Percentiles rank a stretch among this genome's conserved stretches.
Evolutionary conservation across 768 basidiomycete species (phyloP).

Genomic region (Mycena indigotica): DNA sequence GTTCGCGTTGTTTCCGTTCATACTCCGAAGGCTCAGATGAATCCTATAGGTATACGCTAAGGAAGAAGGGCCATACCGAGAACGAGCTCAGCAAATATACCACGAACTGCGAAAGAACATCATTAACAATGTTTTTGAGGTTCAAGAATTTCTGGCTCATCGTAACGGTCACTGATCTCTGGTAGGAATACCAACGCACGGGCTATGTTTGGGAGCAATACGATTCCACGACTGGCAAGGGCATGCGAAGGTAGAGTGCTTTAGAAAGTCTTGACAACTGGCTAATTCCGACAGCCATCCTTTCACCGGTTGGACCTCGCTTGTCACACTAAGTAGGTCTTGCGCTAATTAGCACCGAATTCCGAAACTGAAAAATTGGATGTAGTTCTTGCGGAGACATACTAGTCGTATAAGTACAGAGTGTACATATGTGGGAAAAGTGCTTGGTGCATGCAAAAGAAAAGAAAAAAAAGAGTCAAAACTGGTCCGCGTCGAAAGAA

Average conservation of each 20-base stretch:
- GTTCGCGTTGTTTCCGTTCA: constrained; percentile 39
- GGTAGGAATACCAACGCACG: constrained; percentile 86
- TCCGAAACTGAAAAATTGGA: background rate
- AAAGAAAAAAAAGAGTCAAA: constrained; percentile 30
- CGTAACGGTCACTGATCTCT: background rate
- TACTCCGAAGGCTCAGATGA: background rate
- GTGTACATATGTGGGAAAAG: constrained; percentile 15
- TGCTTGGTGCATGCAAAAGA: constrained; percentile 16
- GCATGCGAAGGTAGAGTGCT: constrained; percentile 83
- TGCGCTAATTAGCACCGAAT: background rate
- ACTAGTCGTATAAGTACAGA: constrained; percentile 24
- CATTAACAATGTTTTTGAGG: constrained; percentile 77
- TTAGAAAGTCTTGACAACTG: too few relatives aligned
- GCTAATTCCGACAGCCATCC: constrained; percentile 81
- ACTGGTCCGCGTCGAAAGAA: constrained; percentile 66
- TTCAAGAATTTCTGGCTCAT: constrained; percentile 25
- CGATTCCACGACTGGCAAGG: constrained; percentile 80
- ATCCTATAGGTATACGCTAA: constrained; percentile 68
- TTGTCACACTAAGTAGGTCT: constrained; percentile 81
- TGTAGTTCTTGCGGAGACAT: constrained; percentile 34
- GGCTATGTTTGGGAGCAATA: constrained; percentile 99
- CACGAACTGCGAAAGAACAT: constrained; percentile 77
- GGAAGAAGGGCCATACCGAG: constrained; percentile 79
- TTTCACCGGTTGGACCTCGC: constrained; percentile 96
- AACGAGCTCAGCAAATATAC: constrained; percentile 78